Percentiles rank a stretch among this genome's conserved stretches.
Conservation (phyloP, 192 early-diverging fungal genomes). For the Umbelopsis ramanniana region DNA sequence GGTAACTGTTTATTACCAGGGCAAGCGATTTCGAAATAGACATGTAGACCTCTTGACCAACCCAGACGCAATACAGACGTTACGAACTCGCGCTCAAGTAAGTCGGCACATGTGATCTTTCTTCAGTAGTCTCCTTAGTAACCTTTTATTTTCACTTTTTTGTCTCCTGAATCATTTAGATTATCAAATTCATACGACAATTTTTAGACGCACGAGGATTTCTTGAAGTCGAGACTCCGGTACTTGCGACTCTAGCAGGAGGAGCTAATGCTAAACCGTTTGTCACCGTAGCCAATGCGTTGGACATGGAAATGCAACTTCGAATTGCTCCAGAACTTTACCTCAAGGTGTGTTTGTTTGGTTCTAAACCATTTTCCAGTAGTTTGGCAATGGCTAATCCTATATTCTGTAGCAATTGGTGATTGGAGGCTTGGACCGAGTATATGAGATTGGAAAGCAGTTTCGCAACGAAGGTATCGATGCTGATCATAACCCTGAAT, state of each 20-base stretch:
- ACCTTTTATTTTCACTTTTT: background rate
- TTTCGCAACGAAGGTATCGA: conserved; percentile 93
- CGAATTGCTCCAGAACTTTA: conserved; percentile 86
- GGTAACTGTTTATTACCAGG: conserved; percentile 12
- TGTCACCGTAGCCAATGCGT: conserved; percentile 64
- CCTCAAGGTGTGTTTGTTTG: conserved; percentile 60
- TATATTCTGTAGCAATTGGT: conserved; percentile 66
- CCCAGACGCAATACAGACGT: conserved; percentile 46
- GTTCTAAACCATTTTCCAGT: background rate
- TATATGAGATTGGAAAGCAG: conserved; percentile 90
- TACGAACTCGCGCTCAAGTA: conserved; percentile 63
- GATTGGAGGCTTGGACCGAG: conserved; percentile 81
- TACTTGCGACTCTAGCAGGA: conserved; percentile 71
- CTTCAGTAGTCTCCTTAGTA: background rate
- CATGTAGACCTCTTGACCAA: conserved; percentile 81
- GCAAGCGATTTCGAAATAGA: conserved; percentile 72
- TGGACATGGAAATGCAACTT: conserved; percentile 72
- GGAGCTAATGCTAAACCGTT: conserved; percentile 88
- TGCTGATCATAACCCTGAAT: conserved; percentile 88
- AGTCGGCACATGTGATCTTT: too few relatives aligned
- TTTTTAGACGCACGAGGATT: conserved; percentile 71
- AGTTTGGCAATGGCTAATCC: background rate
- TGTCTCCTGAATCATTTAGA: conserved; percentile 21
- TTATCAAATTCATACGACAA: conserved; percentile 64
- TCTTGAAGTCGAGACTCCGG: conserved; percentile 86